These are phyloP conservation scores for Monsonia emarginata DNA, from an alignment of 441 rosid genomes.

Conservation along the genomic window DNA sequence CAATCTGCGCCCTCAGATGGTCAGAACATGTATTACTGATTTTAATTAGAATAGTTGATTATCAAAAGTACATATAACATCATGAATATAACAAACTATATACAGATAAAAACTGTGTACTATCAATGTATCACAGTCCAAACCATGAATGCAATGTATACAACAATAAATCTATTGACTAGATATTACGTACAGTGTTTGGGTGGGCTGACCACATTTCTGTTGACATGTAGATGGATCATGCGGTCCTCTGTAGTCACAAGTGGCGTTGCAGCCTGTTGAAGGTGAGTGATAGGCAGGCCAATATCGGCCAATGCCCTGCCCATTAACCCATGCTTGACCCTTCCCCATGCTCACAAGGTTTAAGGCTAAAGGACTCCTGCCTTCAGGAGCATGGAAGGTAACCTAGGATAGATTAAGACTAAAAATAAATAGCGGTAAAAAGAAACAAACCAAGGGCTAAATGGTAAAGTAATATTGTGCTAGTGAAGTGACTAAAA, in stretches of 20 bases:
- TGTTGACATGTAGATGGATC: constrained; percentile 36
- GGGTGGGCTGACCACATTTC: constrained; percentile 58
- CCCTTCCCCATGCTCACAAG: constrained; percentile 64
- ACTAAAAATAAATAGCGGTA: neutral
- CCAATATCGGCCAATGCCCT: constrained; percentile 59
- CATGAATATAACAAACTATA: neutral
- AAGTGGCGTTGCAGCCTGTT: constrained; percentile 36
- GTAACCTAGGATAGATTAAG: constrained; percentile 21
- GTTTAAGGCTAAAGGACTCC: constrained; percentile 45
- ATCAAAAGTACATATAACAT: neutral
- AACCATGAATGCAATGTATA: neutral
- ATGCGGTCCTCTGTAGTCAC: constrained; percentile 54
- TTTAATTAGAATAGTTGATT: neutral
- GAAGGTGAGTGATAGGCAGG: constrained; percentile 43
- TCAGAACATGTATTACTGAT: neutral
- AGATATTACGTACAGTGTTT: constrained; percentile 58
- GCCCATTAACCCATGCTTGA: constrained; percentile 65
- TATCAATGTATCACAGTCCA: neutral
- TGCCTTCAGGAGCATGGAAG: constrained; percentile 40
- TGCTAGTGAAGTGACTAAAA: neutral
- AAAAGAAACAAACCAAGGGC: neutral
- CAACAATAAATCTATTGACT: neutral
- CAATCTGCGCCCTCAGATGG: neutral
- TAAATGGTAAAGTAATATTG: neutral
- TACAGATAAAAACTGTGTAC: too few species aligned